phyloP scores from a whole-genome alignment of 805 yeast genomes.

The Teunomyces tritomae region DNA sequence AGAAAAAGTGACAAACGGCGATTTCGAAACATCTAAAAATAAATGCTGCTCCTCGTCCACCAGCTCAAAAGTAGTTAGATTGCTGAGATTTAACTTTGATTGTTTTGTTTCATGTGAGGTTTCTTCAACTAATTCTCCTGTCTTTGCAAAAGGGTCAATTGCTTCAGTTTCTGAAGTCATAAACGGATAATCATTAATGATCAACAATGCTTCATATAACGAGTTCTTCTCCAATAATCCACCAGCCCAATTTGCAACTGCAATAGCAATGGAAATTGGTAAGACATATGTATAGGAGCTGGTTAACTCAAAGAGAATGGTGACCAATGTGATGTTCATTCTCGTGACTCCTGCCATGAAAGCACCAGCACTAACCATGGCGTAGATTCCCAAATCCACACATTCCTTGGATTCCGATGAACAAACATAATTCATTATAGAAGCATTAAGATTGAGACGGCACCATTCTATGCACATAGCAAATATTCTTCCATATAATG shows the following conservation, averaged over 20 bases:
- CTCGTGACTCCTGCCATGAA: conserved; percentile 58
- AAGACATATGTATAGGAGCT: conserved; percentile 55
- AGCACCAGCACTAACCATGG: conserved; percentile 55
- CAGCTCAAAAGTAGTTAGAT: background rate
- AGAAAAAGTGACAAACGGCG: conserved; percentile 31
- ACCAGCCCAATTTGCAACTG: conserved; percentile 59
- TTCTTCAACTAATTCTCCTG: conserved; percentile 35
- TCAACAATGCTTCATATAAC: conserved; percentile 47
- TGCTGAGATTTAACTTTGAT: background rate
- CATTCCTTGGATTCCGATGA: conserved; percentile 17
- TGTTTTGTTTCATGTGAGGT: conserved; percentile 9
- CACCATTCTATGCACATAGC: conserved; percentile 44
- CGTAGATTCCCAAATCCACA: conserved; percentile 50
- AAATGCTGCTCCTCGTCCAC: background rate
- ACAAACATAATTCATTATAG: conserved; percentile 14
- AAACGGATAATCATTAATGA: conserved; percentile 52
- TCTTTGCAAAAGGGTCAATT: conserved; percentile 26
- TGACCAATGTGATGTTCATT: conserved; percentile 52
- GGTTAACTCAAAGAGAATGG: conserved; percentile 52
- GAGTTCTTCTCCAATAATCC: conserved; percentile 49
- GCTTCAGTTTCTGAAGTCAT: conserved; percentile 43
- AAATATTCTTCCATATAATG: conserved; percentile 53
- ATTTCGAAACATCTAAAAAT: conserved; percentile 30
- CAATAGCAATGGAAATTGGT: conserved; percentile 54
- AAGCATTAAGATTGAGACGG: conserved; percentile 14